phyloP scores from a whole-genome alignment of 2,329 filamentous ascomycete genomes.

The Hymenoscyphus fructigenus region DNA sequence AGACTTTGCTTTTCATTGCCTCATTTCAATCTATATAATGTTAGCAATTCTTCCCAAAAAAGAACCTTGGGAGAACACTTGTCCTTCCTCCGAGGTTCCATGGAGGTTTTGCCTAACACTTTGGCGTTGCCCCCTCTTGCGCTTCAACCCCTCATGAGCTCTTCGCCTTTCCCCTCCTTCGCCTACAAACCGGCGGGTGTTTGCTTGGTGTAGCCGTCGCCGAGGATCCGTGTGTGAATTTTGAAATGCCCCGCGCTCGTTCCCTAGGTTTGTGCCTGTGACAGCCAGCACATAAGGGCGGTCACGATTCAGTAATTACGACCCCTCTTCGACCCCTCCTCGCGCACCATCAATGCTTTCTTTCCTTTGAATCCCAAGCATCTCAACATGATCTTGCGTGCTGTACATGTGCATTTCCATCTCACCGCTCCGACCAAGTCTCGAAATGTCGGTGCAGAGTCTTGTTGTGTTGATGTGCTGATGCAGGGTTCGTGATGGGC shows the following conservation, averaged over 20 bases:
- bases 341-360: not conserved
- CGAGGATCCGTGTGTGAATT: conserved; percentile 3
- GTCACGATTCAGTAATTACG: conserved; percentile 4
- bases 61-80: not conserved
- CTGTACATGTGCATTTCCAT: conserved; percentile 9
- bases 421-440: conserved; percentile 26
- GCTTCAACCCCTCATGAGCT: conserved; percentile 1
- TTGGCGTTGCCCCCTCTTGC: not conserved
- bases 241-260: conserved; percentile 2
- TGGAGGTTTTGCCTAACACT: not conserved
- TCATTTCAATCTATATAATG: not conserved
- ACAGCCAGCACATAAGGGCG: conserved; percentile 7
- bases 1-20: not conserved
- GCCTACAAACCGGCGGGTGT: conserved; percentile 5
- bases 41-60: not conserved
- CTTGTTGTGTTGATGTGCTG: conserved; percentile 6
- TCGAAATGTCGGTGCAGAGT: conserved; percentile 6
- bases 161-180: conserved; percentile 6
- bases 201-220: conserved; percentile 6
- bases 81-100: not conserved
- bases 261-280: conserved; percentile 4
- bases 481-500: conserved; percentile 14
- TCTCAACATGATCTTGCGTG: conserved; percentile 11
- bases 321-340: conserved; percentile 8
- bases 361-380: conserved; percentile 1